Percentiles rank a stretch among this genome's conserved stretches.
These are phyloP conservation scores for Monilinia aucupariae DNA, from an alignment of 2,329 filamentous ascomycete species.

Conservation along the genomic window DNA sequence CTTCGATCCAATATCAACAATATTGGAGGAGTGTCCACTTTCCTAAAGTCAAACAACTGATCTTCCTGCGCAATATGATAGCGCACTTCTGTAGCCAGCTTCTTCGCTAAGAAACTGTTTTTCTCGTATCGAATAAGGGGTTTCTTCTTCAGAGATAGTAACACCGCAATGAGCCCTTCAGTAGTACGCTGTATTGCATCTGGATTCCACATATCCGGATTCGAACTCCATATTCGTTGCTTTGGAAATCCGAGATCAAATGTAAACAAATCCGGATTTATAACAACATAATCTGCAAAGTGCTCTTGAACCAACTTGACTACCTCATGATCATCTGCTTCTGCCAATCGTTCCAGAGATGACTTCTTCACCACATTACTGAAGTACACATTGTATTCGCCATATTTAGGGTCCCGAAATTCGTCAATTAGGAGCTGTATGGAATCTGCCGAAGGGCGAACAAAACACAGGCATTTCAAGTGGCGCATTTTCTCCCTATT, in stretches of 20 bases:
- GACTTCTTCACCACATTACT: conserved; percentile 98
- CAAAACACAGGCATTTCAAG: conserved; percentile 85
- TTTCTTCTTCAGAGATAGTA: conserved; percentile 92
- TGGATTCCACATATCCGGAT: conserved; percentile 82
- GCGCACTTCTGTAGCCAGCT: conserved; percentile 84
- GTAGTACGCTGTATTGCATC: conserved; percentile 81
- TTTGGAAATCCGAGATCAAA: conserved; percentile 67
- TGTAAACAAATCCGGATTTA: conserved; percentile 91
- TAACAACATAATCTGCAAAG: conserved; percentile 91
- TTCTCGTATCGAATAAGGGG: conserved; percentile 90
- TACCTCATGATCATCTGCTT: conserved; percentile 96
- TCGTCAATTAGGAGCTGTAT: conserved; percentile 94
- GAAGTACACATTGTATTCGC: conserved; percentile 95
- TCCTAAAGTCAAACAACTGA: conserved; percentile 92
- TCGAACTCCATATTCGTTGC: conserved; percentile 73
- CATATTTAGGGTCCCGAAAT: conserved; percentile 91
- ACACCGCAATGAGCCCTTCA: conserved; percentile 76
- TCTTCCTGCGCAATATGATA: conserved; percentile 95
- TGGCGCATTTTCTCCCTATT: conserved; percentile 97
- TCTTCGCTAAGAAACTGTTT: conserved; percentile 84
- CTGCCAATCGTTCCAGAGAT: conserved; percentile 83
- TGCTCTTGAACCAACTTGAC: conserved; percentile 92
- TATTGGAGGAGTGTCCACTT: conserved; percentile 90
- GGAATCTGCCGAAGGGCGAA: conserved; percentile 86
- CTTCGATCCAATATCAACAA: conserved; percentile 84